Base-by-base conservation (phyloP, 1,284 basidiomycete species). In the Cystobasidium pallidum region DNA sequence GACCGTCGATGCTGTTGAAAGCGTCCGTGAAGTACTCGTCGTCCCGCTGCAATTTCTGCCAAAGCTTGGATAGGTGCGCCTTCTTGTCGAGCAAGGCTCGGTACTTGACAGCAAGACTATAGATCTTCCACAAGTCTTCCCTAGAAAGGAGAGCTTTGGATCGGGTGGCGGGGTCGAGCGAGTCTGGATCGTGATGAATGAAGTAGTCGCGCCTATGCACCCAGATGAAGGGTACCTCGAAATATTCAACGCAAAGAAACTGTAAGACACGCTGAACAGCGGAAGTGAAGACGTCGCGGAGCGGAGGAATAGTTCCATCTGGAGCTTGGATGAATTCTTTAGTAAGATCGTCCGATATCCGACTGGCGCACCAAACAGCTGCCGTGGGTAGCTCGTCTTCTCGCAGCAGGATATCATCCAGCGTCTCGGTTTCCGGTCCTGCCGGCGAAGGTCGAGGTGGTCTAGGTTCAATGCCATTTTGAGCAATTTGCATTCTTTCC, bases 181-280 rank as follows among this genome's bases (percentile, higher is more conserved):
- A 73, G 49, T 78, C 70, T 28, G 75, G 74, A 39, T 73, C 76
- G 67, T 91, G 89, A 80, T 89, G 86, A 52, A 88, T 88, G 78
- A 95, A 88, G 79, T 91, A 89, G 80, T 99, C 96, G 61, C 91
- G 87, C 78, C 92, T 91, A 83, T 98, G 92, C 32, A 89, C 88
- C 88, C 90, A 97, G 75, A 99, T 88, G 81, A 94, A 96, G 0
- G 96, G 93, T 8, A 96, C 93, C 80, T 99, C 96, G 76, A 91
- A 81, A 75, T 91, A 87, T 65, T 94, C 88, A 65, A 92, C 84
- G 81, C 98, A 94, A 75, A 99, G 85, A 80, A 89, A 91, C 52
- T 88, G 86, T 45, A 99, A 85, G 66, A 91, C 88, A 73, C 85
- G 86, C 2, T 89, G 88, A 72, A 99, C 90, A 8, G 92, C 91